phyloP scores from a whole-genome alignment of 2,329 filamentous ascomycete genomes.

The Fusarium sp. region DNA sequence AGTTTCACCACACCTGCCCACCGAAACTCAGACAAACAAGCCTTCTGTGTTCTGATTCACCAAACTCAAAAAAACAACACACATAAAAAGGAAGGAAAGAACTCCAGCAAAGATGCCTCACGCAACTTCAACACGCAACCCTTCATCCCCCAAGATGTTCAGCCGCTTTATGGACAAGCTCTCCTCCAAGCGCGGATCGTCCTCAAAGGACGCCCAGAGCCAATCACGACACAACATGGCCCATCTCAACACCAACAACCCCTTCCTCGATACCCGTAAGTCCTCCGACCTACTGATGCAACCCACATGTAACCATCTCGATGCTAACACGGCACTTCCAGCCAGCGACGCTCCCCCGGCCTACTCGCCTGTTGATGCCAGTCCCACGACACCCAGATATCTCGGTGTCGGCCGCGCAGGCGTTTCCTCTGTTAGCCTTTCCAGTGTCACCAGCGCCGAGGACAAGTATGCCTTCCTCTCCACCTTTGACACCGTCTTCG shows the following conservation, averaged over 20 bases:
- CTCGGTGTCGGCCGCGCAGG: slow-evolving; percentile 34
- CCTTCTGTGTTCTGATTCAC: too few relatives aligned
- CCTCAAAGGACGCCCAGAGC: slow-evolving; percentile 5
- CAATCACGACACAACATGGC: slow-evolving; percentile 16
- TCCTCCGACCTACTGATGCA: background rate
- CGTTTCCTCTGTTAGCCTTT: slow-evolving; percentile 33
- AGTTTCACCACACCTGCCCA: too few relatives aligned
- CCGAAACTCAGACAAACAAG: background rate
- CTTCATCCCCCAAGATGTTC: slow-evolving; percentile 37
- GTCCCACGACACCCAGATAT: slow-evolving; percentile 3
- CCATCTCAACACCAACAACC: slow-evolving; percentile 9
- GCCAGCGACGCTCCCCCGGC: slow-evolving; percentile 55
- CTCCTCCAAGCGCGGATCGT: slow-evolving; percentile 41
- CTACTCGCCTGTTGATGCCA: slow-evolving; percentile 46
- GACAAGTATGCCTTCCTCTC: slow-evolving; percentile 83
- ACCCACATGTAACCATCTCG: background rate
- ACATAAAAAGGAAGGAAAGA: background rate
- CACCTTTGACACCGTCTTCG: slow-evolving; percentile 88
- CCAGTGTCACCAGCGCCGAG: slow-evolving; percentile 63
- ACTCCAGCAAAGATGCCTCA: slow-evolving; percentile 17
- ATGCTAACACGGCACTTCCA: slow-evolving; percentile 19
- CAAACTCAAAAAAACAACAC: background rate
- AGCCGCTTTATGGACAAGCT: slow-evolving; percentile 54
- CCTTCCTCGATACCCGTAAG: slow-evolving; percentile 25
- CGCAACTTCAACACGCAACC: slow-evolving; percentile 6